A percentile compares a stretch with the other conserved stretches of the same genome.
Evolutionary conservation across 805 yeast genomes (phyloP).

Genomic region (Saccharomycopsis sp.): DNA sequence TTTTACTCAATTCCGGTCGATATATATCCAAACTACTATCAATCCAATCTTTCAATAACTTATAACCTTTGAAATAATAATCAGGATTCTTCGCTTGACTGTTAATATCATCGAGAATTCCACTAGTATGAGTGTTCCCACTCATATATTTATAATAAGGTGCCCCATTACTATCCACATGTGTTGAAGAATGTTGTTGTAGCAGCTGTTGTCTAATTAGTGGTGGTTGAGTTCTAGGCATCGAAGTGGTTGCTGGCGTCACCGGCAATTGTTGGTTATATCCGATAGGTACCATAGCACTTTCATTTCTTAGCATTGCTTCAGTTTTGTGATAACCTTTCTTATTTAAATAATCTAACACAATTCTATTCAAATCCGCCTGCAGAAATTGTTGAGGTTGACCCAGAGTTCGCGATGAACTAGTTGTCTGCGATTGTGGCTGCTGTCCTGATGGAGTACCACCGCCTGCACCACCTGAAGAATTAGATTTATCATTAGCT

Average conservation of each 20-base stretch:
- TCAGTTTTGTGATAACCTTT: conserved; percentile 94
- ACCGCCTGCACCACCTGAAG: no score
- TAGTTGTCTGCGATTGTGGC: no score
- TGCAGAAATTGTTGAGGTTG: conserved; percentile 49
- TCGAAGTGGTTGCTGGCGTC: conserved; percentile 37
- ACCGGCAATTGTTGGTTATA: conserved; percentile 35
- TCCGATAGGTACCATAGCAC: conserved; percentile 41
- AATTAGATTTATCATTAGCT: no score
- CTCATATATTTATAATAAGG: conserved; percentile 11
- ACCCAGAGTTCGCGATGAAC: no score
- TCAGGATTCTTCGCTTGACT: conserved; percentile 51
- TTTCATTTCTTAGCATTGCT: conserved; percentile 83
- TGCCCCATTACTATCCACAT: neutral
- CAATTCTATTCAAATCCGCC: conserved; percentile 86
- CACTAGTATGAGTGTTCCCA: conserved; percentile 8
- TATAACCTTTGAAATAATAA: conserved; percentile 71
- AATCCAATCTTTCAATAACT: conserved; percentile 78
- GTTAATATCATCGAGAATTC: conserved; percentile 24
- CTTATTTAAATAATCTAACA: conserved; percentile 83
- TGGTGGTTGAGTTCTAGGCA: conserved; percentile 21
- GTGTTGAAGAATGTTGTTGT: neutral
- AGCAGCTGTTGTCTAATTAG: conserved; percentile 12
- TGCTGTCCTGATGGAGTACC: no score
- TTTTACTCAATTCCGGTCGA: conserved; percentile 75
- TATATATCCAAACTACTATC: conserved; percentile 87